Evolutionary conservation across 2,329 filamentous ascomycete genomes (phyloP), one percentile per base, ranked within the genome.

Genomic region (Pyrenophora graminea): DNA sequence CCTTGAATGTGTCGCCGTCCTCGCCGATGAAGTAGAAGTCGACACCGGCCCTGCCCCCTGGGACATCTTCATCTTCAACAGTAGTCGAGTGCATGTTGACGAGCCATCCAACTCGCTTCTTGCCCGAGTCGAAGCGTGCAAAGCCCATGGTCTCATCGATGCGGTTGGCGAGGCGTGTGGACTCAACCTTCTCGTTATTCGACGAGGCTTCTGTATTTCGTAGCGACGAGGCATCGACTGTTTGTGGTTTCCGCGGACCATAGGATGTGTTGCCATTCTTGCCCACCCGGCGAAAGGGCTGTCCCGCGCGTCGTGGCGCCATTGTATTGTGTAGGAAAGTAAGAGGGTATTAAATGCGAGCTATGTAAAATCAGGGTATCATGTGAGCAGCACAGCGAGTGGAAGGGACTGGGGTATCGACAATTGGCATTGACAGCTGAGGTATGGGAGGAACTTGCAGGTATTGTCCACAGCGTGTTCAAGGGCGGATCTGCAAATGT

Each of bases 121-220:
- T 85, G 40, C 91, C 94, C 27, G 90, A 87, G 59, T 99, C 95
- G 71, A 92, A 97, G 43, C 93, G 88, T 30, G 87, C 82, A 73
- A 99, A 99, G 45, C 94, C 95, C 86, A 97, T 94, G 56, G 84
- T 82, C 77, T 97, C 94, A 77, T 99, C 95, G 70, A 99, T 97
- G 66, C 82, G 84, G 76, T 96, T 85, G 27, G 91, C 91, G 44
- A 96, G 83, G 48, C 86, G 85, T 39, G 86, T 88, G 32, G 91
- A 87, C 76, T 99, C 92, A 76, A 90, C 85, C 74, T 91, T 95
- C 75, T 99, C 94, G 80, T 96, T 91, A 66, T 90, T 86, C 6
- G 92, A 95, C 1, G 91, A 97, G 45, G 84, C 87, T 79, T 99
- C 95, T 47, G 85, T 86, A 48, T 88, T 85, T 37, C 88, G 82